Base-by-base conservation (phyloP, 2,329 filamentous ascomycete species). In the Seiridium unicorne region DNA sequence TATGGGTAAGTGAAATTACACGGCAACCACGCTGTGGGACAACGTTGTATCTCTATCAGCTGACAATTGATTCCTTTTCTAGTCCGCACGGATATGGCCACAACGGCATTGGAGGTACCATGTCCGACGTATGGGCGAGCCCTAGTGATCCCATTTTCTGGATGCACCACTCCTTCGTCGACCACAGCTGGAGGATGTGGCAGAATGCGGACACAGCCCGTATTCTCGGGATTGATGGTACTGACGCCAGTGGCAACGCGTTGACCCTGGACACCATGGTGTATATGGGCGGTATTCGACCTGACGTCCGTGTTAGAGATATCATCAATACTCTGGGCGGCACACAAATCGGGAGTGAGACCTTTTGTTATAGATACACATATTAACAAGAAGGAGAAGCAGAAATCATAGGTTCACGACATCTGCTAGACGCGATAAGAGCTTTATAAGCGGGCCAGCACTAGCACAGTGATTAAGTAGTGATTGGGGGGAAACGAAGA, bases 81-180 rank as follows among this genome's bases (percentile, higher is more conserved):
- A 61, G 60, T n/a, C 55, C 65, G 63, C 71, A 73, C 63, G 71
- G 67, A 3, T 67, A 71, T 44, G 70, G 70, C 58, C 71, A 73
- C 66, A 72, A 72, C 67, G 69, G 70, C 48, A 58, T 72, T 1
- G 71, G 71, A 34, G 66, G 65, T 36, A 62, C 69, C 54, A 73
- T 73, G 71, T 61, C 70, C 4, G 71, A 72, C 48, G 64, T 69
- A 13, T 68, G 68, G 55, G 67, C 67, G 31, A 71, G 70, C 1
- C 68, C 68, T 8, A 65, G 69, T 18, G 71, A 73, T 65, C 71
- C 70, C 60, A 44, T 62, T 11, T 73, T 73, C 66, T 72, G 71
- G 68, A 68, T 73, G 68, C 71, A 72, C 66, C 71, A 73, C 63
- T 44, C 68, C 42, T 72, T 66, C 65, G 58, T 72, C 7, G 60